phyloP scores from a whole-genome alignment of 495 filamentous ascomycete genomes.

The Hyaloscypha hepaticicola region DNA sequence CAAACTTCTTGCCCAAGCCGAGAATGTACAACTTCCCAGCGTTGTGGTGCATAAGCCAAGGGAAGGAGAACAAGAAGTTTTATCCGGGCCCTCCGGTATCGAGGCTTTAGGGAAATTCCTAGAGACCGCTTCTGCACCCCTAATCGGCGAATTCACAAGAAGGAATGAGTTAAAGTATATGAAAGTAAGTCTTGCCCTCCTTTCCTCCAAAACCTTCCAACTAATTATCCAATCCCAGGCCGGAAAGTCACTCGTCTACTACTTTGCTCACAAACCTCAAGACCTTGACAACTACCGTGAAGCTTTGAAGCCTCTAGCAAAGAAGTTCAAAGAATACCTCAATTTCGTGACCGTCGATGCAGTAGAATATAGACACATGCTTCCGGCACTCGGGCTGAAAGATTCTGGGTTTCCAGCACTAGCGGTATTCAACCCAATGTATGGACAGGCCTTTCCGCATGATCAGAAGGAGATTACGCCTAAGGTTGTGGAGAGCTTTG shows the following conservation, averaged over 20 bases:
- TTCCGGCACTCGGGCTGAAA: conserved; percentile 38
- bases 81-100: conserved; percentile 35
- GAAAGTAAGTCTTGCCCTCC: conserved; percentile 31
- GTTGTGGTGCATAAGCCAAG: conserved; percentile 43
- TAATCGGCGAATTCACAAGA: conserved; percentile 47
- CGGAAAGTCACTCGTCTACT: conserved; percentile 47
- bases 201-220: neutral
- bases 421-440: conserved; percentile 44
- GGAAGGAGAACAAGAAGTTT: conserved; percentile 37
- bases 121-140: conserved; percentile 33
- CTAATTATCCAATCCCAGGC: conserved; percentile 33
- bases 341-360: conserved; percentile 47
- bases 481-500: conserved; percentile 39
- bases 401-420: conserved; percentile 33
- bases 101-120: conserved; percentile 40
- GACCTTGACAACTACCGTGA: conserved; percentile 35
- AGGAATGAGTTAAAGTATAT: conserved; percentile 44
- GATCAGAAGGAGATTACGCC: conserved; percentile 33
- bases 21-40: conserved; percentile 19
- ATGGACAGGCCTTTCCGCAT: conserved; percentile 44
- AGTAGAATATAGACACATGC: conserved; percentile 47
- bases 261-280: conserved; percentile 35
- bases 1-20: conserved; percentile 9
- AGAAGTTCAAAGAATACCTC: conserved; percentile 48
- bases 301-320: conserved; percentile 42